Evolutionary conservation across 2,329 filamentous ascomycete species (phyloP), one percentile per base, ranked within the genome.

Genomic region (Colletotrichum brevisporum): DNA sequence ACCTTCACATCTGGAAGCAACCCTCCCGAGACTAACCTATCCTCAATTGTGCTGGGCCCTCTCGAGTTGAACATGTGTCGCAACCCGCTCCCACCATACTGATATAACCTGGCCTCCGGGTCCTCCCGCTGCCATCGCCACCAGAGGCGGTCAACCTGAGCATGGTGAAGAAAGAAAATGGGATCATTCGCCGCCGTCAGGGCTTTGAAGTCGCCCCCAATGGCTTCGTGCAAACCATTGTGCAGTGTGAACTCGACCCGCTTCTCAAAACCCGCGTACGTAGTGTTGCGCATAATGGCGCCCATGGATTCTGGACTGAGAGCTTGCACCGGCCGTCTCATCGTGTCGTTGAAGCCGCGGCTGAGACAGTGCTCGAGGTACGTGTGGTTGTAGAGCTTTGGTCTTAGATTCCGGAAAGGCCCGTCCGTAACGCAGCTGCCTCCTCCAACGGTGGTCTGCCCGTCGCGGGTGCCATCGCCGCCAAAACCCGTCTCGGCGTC

Each of bases 171-270:
- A 66, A 75, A 80, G 68, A 80, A 80, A 10, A 70, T 74, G 26
- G 79, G 79, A 55, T 80, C 79, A 16, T 78, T 80, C 21, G 80
- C 79, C 78, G 76, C 76, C 1, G 75, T 76, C 9, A 73, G 52
- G 1, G 71, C 61, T 3, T 62, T 69, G 58, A 78, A 77, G 51
- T 79, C 77, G 4, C 76, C 77, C 5, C 45, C 67, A 18, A 74
- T 71, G 9, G 51, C 70, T 13, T 53, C 51, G 43, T 73, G 76
- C 45, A 79, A 71, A 45, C 76, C 39, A 57, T 57, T 50, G 56
- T 71, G 64, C 0, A 39, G 27, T 15, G 53, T 41, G 2, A 45
- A 36, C 36, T 65, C 31, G 12, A 73, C 41, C 9, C 21, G n/a
- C 47, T 24, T 21, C 18, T 50, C 47, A 50, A 50, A 50, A 2